Base-by-base conservation (phyloP, 1,284 basidiomycete species). In the Papiliotrema terrestris region DNA sequence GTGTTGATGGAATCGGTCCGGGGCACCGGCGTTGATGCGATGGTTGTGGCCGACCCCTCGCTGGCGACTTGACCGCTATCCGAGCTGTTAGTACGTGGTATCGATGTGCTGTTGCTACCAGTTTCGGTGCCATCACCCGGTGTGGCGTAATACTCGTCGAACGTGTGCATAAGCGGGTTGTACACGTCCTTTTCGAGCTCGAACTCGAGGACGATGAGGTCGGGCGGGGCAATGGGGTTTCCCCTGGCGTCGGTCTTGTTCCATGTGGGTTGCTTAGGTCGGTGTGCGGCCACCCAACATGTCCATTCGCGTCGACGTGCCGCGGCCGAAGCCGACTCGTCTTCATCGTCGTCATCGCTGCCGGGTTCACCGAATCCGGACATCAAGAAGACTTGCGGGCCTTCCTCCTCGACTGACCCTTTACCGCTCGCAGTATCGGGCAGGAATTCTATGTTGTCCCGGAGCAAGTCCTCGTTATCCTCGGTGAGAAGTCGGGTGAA, bases 251-350 rank as follows among this genome's bases (percentile, higher is more conserved):
- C 59, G 55, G 66, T 49, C 57, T 68, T 56, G 42, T 71, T 39
- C 66, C 63, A 59, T 23, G 57, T 22, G 2, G 47, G 65, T 43
- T 62, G 67, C 17, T 69, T 66, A 0, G 84, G 84, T 11, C 86
- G 80, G 72, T 92, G 89, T 0, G 87, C 83, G 0, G 88, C 89
- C 62, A 88, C 90, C 88, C 89, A 92, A 62, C 87, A 89, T 0
- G 83, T 84, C 90, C 90, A 93, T n/a, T 78, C 76, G 17, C 80
- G 78, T 43, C 81, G 79, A 38, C 65, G 58, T 2, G 52, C 52
- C 11, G 57, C 57, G 1, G 49, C 54, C 2, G 50, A 52, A 2
- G 56, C 54, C 19, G 58, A 52, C 20, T 79, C 76, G 2, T 68
- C 64, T 26, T 71, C 68, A 0, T 59, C 57, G 13, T 78, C 75